Evolutionary conservation across 2,329 filamentous ascomycete species (phyloP).

Genomic region (Cercospora sesami): DNA sequence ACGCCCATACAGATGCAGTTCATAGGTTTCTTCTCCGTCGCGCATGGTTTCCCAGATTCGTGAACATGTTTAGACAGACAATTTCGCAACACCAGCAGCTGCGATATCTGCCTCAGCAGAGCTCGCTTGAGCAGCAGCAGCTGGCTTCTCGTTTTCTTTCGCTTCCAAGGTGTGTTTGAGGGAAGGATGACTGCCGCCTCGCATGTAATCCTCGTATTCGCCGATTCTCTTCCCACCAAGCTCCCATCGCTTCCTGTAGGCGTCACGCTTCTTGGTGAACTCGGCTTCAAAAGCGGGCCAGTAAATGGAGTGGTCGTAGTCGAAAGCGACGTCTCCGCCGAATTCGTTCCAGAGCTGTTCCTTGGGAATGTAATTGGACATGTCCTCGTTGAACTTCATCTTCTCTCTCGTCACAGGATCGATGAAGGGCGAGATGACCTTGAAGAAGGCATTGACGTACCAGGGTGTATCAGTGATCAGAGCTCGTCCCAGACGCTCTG

Average conservation of each 20-base stretch:
- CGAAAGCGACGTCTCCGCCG: conserved; percentile 79
- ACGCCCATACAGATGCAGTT: neutral
- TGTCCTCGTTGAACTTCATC: conserved; percentile 95
- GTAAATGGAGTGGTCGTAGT: conserved; percentile 84
- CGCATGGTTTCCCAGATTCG: neutral
- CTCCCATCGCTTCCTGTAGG: conserved; percentile 70
- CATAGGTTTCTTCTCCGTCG: neutral
- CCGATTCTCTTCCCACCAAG: conserved; percentile 77
- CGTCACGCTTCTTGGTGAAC: conserved; percentile 64
- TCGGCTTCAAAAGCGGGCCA: conserved; percentile 82
- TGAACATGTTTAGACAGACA: conserved; percentile 23
- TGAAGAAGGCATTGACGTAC: conserved; percentile 92
- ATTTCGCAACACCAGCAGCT: conserved; percentile 17
- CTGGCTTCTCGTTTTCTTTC: conserved; percentile 9
- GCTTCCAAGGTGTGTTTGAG: conserved; percentile 27
- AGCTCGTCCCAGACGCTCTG: conserved; percentile 83
- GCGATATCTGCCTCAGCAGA: conserved; percentile 14
- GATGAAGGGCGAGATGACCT: conserved; percentile 92
- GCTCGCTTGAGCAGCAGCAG: neutral
- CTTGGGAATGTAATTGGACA: conserved; percentile 75
- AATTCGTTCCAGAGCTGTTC: conserved; percentile 79
- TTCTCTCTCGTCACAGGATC: conserved; percentile 92
- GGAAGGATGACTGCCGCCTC: conserved; percentile 57
- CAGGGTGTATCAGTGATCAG: conserved; percentile 90
- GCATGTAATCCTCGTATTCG: conserved; percentile 84